Evolutionary conservation across 2,329 filamentous ascomycete species (phyloP).

Genomic region (Diaporthe ampelina): DNA sequence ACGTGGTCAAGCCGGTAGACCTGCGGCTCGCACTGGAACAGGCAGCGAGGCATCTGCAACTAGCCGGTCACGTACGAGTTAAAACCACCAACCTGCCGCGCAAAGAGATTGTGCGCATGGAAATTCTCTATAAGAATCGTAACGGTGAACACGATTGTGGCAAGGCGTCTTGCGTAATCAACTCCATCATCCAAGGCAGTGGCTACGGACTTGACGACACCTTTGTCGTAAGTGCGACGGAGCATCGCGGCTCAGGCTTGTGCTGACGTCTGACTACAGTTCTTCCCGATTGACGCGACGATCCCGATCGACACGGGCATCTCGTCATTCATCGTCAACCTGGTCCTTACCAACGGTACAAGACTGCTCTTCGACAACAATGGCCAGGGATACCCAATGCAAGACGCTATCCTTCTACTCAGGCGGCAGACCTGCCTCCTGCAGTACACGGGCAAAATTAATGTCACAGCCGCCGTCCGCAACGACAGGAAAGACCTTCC

Average conservation of each 20-base stretch:
- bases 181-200: neutral
- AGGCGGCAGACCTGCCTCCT: slow-evolving; percentile 65
- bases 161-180: neutral
- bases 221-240: slow-evolving; percentile 8
- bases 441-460: slow-evolving; percentile 54
- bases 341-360: slow-evolving; percentile 1
- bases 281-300: slow-evolving; percentile 58
- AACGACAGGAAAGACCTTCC: slow-evolving; percentile 26
- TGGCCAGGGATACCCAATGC: slow-evolving; percentile 63
- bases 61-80: slow-evolving; percentile 63
- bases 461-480: slow-evolving; percentile 52
- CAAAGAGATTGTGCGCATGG: slow-evolving; percentile 7
- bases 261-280: slow-evolving; percentile 44
- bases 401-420: slow-evolving; percentile 67
- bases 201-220: slow-evolving; percentile 16
- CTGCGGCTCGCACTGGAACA: slow-evolving; percentile 65
- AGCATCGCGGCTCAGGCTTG: neutral
- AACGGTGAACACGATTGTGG: neutral
- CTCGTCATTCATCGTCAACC: slow-evolving; percentile 63
- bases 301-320: slow-evolving; percentile 71
- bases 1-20: slow-evolving; percentile 68
- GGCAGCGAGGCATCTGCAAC: slow-evolving; percentile 59
- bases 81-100: neutral
- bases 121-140: slow-evolving; percentile 12
- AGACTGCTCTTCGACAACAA: slow-evolving; percentile 64